A percentile compares a stretch with the other conserved stretches of the same genome.
phyloP scores from a whole-genome alignment of 177 flowering plant species.

The Telopea speciosissima region DNA sequence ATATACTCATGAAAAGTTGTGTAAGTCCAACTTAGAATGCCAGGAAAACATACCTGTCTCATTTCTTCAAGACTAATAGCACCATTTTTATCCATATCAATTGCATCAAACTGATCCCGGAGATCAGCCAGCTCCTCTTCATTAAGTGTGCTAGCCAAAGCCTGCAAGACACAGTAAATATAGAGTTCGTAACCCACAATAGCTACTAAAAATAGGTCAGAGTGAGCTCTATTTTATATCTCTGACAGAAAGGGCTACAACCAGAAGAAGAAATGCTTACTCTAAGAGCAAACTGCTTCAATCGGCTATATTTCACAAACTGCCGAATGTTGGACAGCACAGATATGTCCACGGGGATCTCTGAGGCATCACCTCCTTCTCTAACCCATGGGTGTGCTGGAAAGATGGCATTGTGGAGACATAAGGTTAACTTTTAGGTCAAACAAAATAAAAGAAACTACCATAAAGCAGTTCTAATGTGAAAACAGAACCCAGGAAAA shows the following conservation, averaged over 20 bases:
- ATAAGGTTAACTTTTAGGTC: neutral
- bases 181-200: constrained; percentile 1
- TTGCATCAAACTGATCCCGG: constrained; percentile 91
- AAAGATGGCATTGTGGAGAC: constrained; percentile 12
- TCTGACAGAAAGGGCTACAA: constrained; percentile 3
- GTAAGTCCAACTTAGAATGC: neutral
- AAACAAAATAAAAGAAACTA: neutral
- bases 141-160: constrained; percentile 85
- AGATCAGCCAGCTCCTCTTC: constrained; percentile 79
- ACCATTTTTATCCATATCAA: constrained; percentile 93
- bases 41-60: constrained; percentile 60
- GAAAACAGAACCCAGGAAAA: neutral
- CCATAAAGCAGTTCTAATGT: neutral
- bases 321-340: constrained; percentile 87
- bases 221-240: neutral
- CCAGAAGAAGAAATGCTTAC: constrained; percentile 31
- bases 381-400: constrained; percentile 98
- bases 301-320: constrained; percentile 92
- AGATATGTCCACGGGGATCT: constrained; percentile 93
- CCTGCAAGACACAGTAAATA: constrained; percentile 38
- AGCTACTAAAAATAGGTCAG: neutral
- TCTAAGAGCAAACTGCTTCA: constrained; percentile 93
- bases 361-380: constrained; percentile 95
- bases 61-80: constrained; percentile 95
- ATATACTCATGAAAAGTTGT: no score